phyloP scores from a whole-genome alignment of 2,329 filamentous ascomycete species.

The Colletotrichum sp. region DNA sequence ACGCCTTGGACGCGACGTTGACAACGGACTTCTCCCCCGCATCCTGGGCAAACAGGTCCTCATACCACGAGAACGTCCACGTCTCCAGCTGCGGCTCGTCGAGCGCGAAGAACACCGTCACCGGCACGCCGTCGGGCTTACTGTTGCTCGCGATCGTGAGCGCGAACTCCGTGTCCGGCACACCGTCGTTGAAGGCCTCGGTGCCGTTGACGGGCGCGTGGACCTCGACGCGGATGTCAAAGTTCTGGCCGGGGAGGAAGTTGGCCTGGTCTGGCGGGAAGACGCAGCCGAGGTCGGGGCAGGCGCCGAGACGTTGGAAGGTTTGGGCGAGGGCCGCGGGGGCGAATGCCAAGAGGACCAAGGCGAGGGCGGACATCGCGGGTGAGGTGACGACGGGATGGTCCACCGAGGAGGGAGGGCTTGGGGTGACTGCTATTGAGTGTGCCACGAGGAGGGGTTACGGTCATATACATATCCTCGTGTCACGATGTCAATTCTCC shows the following conservation, averaged over 20 bases:
- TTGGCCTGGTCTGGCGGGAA: constrained; percentile 72
- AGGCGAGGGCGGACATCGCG: constrained; percentile 38
- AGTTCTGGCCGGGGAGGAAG: constrained; percentile 83
- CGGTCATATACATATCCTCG: not conserved
- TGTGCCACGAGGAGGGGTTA: not conserved
- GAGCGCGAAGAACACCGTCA: constrained; percentile 70
- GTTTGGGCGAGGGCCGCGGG: constrained; percentile 57
- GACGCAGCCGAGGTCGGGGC: constrained; percentile 64
- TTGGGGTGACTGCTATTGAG: not conserved
- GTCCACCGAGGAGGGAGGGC: not conserved
- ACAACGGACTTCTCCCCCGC: constrained; percentile 72
- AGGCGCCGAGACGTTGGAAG: constrained; percentile 64
- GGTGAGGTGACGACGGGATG: not conserved
- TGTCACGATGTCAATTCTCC: not conserved
- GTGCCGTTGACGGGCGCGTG: constrained; percentile 83
- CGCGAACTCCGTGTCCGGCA: constrained; percentile 76
- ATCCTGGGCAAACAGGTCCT: constrained; percentile 81
- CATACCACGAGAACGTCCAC: constrained; percentile 84
- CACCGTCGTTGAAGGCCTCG: constrained; percentile 71
- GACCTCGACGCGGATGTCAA: constrained; percentile 83
- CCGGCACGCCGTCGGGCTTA: constrained; percentile 50
- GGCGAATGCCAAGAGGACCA: constrained; percentile 36
- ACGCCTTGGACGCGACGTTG: constrained; percentile 81
- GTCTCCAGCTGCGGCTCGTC: constrained; percentile 83
- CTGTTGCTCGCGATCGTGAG: constrained; percentile 75